These are phyloP conservation scores for Cubamyces lactineus DNA, from an alignment of 768 basidiomycete species.

Conservation along the genomic window DNA sequence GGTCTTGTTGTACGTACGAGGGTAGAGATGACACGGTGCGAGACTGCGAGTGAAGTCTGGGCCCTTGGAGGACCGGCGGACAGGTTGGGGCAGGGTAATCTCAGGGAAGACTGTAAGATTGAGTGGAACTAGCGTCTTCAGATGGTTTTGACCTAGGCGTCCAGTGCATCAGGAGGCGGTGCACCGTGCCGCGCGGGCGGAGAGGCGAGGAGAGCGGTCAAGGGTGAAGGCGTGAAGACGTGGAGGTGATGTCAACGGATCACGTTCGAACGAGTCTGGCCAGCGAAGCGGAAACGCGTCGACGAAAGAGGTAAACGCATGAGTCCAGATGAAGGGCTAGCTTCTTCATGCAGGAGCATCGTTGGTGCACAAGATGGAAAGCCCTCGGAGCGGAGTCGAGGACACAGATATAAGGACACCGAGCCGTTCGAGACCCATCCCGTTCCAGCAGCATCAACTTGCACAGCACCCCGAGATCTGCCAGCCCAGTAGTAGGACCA, in stretches of 20 bases:
- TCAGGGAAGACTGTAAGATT: not conserved
- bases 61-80: not conserved
- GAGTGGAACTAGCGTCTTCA: not conserved
- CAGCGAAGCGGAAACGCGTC: slow-evolving; percentile 4
- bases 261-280: slow-evolving; percentile 7
- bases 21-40: slow-evolving; percentile 2
- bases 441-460: not conserved
- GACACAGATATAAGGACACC: not conserved
- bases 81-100: too few species aligned
- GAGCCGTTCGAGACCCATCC: not conserved
- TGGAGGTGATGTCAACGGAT: slow-evolving; percentile 12
- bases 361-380: not conserved
- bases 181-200: not conserved
- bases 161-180: not conserved
- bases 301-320: not conserved
- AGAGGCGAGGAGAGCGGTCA: not conserved
- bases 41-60: slow-evolving; percentile 3
- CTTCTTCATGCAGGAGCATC: not conserved
- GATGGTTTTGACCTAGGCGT: not conserved
- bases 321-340: slow-evolving; percentile 4
- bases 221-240: slow-evolving; percentile 6
- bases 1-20: slow-evolving; percentile 16
- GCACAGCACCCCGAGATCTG: too few species aligned
- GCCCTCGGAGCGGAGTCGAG: not conserved
- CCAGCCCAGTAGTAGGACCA: too few species aligned